Percentiles rank a stretch among this genome's conserved stretches.
Conservation (phyloP, 2,329 filamentous ascomycete species). For the Neofusicoccum kwambonambiense region DNA sequence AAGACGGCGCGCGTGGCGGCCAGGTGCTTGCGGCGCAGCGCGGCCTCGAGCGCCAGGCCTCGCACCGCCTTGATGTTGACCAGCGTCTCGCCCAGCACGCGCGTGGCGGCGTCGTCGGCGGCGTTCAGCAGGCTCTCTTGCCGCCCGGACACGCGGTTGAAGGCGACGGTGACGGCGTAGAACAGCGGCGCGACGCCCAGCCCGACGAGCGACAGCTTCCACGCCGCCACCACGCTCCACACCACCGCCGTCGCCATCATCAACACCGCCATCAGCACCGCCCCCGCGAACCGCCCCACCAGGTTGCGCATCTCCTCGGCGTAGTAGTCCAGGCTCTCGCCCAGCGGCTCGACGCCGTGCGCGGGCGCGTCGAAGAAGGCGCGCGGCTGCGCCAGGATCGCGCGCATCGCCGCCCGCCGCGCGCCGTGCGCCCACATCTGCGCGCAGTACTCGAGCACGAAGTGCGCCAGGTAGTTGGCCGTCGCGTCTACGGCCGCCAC, state of each 20-base stretch:
- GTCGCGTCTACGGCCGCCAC: conserved; percentile 67
- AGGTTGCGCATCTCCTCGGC: conserved; percentile 86
- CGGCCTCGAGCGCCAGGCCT: conserved; percentile 68
- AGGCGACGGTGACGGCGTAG: conserved; percentile 63
- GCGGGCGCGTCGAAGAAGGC: conserved; percentile 72
- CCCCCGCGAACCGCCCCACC: conserved; percentile 72
- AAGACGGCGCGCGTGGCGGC: conserved; percentile 54
- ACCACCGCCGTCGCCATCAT: conserved; percentile 68
- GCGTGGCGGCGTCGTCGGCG: conserved; percentile 58
- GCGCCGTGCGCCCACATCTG: conserved; percentile 76
- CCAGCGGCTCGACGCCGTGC: conserved; percentile 64
- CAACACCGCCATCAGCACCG: conserved; percentile 62
- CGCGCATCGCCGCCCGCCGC: conserved; percentile 64
- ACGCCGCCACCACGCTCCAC: conserved; percentile 74
- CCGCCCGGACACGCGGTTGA: conserved; percentile 62
- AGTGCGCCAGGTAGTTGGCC: conserved; percentile 65
- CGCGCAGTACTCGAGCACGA: conserved; percentile 67
- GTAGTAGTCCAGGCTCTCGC: conserved; percentile 72
- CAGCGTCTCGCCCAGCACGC: conserved; percentile 72
- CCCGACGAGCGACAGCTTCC: conserved; percentile 78
- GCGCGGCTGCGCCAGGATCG: conserved; percentile 72
- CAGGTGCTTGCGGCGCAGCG: conserved; percentile 66
- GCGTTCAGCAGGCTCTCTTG: conserved; percentile 72
- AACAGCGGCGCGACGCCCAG: conserved; percentile 68
- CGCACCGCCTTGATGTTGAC: conserved; percentile 76